A percentile compares a stretch with the other conserved stretches of the same genome.
Evolutionary conservation across 2,329 filamentous ascomycete genomes (phyloP).

Genomic region (Scolecobasidium constrictum): DNA sequence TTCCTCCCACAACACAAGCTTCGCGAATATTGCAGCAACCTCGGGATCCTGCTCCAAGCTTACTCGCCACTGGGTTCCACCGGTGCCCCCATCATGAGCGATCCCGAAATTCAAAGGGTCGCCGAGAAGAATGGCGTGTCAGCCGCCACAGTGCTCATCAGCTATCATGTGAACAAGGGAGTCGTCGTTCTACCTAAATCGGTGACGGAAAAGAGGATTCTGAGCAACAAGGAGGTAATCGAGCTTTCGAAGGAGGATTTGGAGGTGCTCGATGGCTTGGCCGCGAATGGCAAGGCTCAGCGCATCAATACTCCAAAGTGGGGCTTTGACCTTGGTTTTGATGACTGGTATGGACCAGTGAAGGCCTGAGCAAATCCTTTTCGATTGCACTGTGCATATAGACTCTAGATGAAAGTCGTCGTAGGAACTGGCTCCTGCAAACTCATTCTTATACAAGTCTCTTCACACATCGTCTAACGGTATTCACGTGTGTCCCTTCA

Average conservation of each 20-base stretch:
- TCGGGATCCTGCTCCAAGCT: conserved; percentile 64
- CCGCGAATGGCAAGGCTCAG: too few species aligned
- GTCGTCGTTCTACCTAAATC: conserved; percentile 82
- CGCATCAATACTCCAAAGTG: too few species aligned
- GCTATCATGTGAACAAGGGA: conserved; percentile 71
- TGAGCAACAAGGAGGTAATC: conserved; percentile 69
- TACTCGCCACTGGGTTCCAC: conserved; percentile 61
- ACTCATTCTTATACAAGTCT: too few species aligned
- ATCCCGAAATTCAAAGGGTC: conserved; percentile 37
- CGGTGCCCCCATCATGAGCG: conserved; percentile 37
- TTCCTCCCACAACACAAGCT: conserved; percentile 42
- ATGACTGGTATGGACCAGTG: too few species aligned
- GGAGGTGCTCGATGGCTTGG: conserved; percentile 52
- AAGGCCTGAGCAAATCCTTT: too few species aligned
- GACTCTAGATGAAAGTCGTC: too few species aligned
- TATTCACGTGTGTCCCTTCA: too few species aligned
- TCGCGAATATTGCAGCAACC: conserved; percentile 37
- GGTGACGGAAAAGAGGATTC: conserved; percentile 61
- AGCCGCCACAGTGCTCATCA: conserved; percentile 35
- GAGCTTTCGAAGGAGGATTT: conserved; percentile 63
- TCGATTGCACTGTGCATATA: too few species aligned
- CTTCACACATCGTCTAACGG: too few species aligned
- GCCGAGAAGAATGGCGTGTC: conserved; percentile 41
- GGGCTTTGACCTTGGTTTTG: too few species aligned
- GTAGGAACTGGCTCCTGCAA: too few species aligned